Base-by-base conservation (phyloP, 371 early-diverging fungal genomes). In the Choanephora cucurbitarum region DNA sequence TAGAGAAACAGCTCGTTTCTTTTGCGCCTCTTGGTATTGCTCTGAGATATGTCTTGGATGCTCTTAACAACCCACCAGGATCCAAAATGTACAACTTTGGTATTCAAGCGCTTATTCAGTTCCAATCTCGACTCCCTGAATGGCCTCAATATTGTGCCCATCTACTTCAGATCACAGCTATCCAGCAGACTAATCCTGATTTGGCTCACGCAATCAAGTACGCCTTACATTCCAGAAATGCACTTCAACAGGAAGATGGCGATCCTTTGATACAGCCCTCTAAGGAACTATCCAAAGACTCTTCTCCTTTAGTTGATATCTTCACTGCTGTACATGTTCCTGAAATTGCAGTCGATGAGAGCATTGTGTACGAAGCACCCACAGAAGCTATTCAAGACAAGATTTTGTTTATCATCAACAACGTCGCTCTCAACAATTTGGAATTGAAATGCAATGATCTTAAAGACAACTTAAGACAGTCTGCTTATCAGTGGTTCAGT, bases 361-460 rank as follows among this genome's bases (percentile, higher is more conserved):
- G 65, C 37, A 67, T 75, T 39, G 62, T 73, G 6, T 81, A 81
- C 47, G 78, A 79, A 7, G 69, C 82, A 19, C 92, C 97, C 0
- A 60, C 75, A 23, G 93, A 93, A 68, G 77, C 75, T 3, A 79
- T 85, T 5, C 90, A 92, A 67, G 98, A 98, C 64, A 94, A 93
- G 75, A 90, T 99, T 33, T 81, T 96, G 42, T 99, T 99, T 69
- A 92, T 93, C 23, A 85, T 99, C 64, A 99, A 99, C 76, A 99
- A 99, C 62, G 73, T 99, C 17, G 89, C 96, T 23, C 79, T 77
- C 34, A 87, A 82, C 58, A 99, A 97, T 62, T 60, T 98, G n/a
- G 89, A 83, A 2, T 66, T 70, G 14, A 97, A 98, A 69, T 80
- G 86, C 3, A 58, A 71, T 0, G 97, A 97, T 51, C 81, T 97